Evolutionary conservation across 2,329 filamentous ascomycete genomes (phyloP), one percentile per base, ranked within the genome.

Genomic region (Ceratocystis eucalypticola): DNA sequence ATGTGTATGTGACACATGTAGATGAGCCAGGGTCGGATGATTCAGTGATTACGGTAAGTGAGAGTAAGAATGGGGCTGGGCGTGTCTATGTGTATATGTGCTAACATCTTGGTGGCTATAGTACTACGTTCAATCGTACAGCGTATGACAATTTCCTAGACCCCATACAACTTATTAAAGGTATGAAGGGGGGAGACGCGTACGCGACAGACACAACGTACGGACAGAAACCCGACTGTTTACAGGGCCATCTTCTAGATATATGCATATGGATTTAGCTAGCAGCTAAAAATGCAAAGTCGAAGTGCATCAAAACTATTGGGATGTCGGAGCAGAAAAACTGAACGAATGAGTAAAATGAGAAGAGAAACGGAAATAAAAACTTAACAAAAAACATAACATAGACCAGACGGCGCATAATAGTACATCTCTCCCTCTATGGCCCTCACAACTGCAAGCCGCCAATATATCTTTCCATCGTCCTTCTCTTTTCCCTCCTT

Each of bases 1-100:
- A 94, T 72, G 90, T 94, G 2, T 94, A 91, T 71, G 80, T 94
- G 41, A 82, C 87, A 15, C 83, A 86, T 70, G 85, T 86, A 64
- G 88, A 91, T 67, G 85, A 87, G 71, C 80, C 80, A 2, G 74
- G 76, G 1, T 82, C 81, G 0, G 86, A 89, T 28, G 87, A 90
- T 71, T 88, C 86, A 1, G 88, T 92, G 37, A 79, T 94, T 66
- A 93, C 89, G 59, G 88, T 90, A 76, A 75, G 83, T 76, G 5
- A 48, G n/a, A 10, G 6, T 22, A 2, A 17, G 15, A n/a, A 22
- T 48, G 46, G 17, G n/a, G 17, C 3, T n/a, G 17, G 25, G 50
- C 12, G 25, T 20, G 22, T 10, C 22, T 28, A 15, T 55, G 10
- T 17, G 15, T 33, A 5, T n/a, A 3, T 15, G 30, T 53, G 62